Evolutionary conservation across 345 rosid species (phyloP).

Genomic region (Lepidium sativum): DNA sequence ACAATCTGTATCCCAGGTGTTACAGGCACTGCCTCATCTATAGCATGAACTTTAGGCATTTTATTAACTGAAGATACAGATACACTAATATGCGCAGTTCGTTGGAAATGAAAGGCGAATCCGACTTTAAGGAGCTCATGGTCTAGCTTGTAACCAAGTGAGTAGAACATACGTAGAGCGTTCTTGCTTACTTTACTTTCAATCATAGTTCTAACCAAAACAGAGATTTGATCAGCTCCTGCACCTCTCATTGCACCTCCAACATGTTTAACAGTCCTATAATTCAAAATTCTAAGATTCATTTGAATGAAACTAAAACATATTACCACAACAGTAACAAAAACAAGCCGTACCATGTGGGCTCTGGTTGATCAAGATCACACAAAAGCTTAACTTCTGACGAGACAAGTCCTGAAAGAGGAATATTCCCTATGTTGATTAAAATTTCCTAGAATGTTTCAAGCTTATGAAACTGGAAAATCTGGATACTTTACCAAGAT

Average conservation of each 20-base stretch:
- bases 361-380: constrained; percentile 84
- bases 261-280: constrained; percentile 85
- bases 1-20: constrained; percentile 97
- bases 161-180: constrained; percentile 56
- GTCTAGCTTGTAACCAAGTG: constrained; percentile 89
- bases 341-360: constrained; percentile 48
- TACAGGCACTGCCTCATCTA: constrained; percentile 83
- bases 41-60: constrained; percentile 79
- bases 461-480: background rate
- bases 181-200: constrained; percentile 99
- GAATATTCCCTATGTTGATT: background rate
- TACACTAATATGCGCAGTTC: constrained; percentile 64
- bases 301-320: background rate
- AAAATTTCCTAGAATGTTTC: background rate
- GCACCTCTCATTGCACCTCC: constrained; percentile 91
- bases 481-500: constrained; percentile 44
- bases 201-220: constrained; percentile 70
- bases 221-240: constrained; percentile 88
- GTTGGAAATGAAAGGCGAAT: constrained; percentile 76
- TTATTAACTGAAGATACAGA: constrained; percentile 77
- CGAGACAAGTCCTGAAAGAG: constrained; percentile 43
- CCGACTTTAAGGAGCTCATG: constrained; percentile 89
- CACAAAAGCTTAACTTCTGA: constrained; percentile 85
- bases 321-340: background rate
- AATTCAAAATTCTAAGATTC: background rate